These are phyloP conservation scores for Penicillium occitanis DNA, from an alignment of 2,329 filamentous ascomycete genomes.

Conservation along the genomic window DNA sequence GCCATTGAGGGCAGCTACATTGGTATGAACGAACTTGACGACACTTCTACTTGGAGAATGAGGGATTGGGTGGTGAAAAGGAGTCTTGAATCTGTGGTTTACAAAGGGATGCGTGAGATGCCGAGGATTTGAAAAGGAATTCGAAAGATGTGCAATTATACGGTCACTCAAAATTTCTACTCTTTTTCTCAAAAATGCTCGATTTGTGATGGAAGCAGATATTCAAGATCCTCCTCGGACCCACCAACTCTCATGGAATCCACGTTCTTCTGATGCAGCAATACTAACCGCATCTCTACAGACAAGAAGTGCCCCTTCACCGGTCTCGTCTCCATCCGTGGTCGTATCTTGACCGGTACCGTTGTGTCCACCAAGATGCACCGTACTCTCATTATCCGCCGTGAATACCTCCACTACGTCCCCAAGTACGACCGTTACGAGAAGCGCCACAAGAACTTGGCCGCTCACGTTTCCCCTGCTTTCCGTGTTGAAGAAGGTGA, in stretches of 20 bases:
- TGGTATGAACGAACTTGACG: conserved; percentile 64
- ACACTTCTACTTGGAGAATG: not conserved
- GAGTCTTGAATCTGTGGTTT: conserved; percentile 12
- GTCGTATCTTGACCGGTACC: conserved; percentile 98
- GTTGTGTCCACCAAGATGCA: conserved; percentile 99
- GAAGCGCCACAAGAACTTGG: conserved; percentile 99
- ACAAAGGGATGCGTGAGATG: not conserved
- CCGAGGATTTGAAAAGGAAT: not conserved
- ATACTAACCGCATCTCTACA: conserved; percentile 45
- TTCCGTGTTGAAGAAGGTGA: conserved; percentile 99
- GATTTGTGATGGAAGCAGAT: conserved; percentile 4
- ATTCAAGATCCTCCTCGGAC: conserved; percentile 15
- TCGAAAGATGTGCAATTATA: not conserved
- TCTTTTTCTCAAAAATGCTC: not conserved
- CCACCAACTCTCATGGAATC: not conserved
- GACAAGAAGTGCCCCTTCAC: conserved; percentile 99
- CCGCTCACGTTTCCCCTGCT: conserved; percentile 96
- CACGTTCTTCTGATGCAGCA: conserved; percentile 1
- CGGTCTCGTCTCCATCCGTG: conserved; percentile 97
- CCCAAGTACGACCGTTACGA: conserved; percentile 99
- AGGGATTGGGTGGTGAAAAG: not conserved
- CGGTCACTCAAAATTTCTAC: not conserved
- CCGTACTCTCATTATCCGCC: conserved; percentile 98
- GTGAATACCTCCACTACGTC: conserved; percentile 99
- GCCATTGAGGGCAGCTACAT: conserved; percentile 99